Evolutionary conservation across 345 rosid species (phyloP).

Genomic region (Citrus cavaleriei): DNA sequence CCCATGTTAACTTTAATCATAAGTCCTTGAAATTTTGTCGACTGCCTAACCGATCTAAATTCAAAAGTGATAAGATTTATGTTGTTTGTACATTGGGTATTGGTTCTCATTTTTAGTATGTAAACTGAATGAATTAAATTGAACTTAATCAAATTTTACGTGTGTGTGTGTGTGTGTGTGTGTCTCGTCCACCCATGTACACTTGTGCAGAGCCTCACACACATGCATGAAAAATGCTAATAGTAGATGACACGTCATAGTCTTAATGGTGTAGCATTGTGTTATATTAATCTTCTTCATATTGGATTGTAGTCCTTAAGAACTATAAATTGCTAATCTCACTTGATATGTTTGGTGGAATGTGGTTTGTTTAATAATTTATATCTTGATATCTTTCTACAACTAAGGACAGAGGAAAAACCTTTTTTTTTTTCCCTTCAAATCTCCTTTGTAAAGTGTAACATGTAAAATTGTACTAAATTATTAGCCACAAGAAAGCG

Average conservation of each 20-base stretch:
- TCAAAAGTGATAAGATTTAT: background rate
- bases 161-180: too few relatives aligned
- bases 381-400: background rate
- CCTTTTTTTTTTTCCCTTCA: too few relatives aligned
- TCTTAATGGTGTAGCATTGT: background rate
- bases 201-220: background rate
- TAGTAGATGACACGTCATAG: background rate
- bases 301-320: background rate
- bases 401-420: background rate
- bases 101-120: background rate
- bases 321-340: background rate
- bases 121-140: background rate
- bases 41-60: background rate
- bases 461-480: background rate
- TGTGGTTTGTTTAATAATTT: background rate
- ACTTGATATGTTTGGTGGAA: background rate
- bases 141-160: background rate
- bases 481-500: background rate
- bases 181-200: background rate
- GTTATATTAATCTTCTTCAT: background rate
- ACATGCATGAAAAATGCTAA: background rate
- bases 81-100: background rate
- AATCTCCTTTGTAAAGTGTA: background rate
- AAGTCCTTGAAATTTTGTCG: background rate
- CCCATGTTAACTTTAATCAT: background rate